phyloP scores from a whole-genome alignment of 2,329 filamentous ascomycete genomes.

The Cyclaneusma minus region DNA sequence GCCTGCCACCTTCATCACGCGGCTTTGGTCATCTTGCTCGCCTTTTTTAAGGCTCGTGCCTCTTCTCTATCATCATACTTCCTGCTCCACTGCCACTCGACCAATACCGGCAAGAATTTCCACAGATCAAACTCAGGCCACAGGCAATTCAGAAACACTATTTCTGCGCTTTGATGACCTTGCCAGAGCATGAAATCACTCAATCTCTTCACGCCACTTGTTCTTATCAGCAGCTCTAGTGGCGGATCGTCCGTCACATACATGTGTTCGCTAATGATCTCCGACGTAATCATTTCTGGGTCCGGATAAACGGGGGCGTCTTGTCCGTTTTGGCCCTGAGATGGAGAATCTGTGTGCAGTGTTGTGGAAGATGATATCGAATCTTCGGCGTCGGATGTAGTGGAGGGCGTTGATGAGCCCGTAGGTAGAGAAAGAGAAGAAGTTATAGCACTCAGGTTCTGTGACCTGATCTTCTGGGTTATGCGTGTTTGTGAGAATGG shows the following conservation, averaged over 20 bases:
- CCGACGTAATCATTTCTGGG: conserved; percentile 72
- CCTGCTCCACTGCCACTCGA: conserved; percentile 67
- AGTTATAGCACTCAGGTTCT: conserved; percentile 27
- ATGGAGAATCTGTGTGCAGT: conserved; percentile 16
- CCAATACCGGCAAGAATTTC: conserved; percentile 79
- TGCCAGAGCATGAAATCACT: conserved; percentile 99
- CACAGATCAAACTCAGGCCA: conserved; percentile 96
- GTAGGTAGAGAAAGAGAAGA: conserved; percentile 19
- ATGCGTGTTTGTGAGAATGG: conserved; percentile 83
- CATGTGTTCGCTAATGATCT: conserved; percentile 72
- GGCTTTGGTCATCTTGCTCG: no score
- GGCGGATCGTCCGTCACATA: conserved; percentile 79
- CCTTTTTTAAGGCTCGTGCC: no score
- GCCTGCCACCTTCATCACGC: no score
- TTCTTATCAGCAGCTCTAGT: conserved; percentile 79
- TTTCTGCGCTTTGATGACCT: conserved; percentile 79
- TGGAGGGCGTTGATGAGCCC: conserved; percentile 28
- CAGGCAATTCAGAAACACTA: conserved; percentile 80
- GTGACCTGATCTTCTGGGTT: conserved; percentile 66
- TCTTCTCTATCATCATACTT: conserved; percentile 18
- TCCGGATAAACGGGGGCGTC: conserved; percentile 40
- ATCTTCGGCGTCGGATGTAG: conserved; percentile 25
- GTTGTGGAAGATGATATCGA: conserved; percentile 47
- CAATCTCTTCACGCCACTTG: conserved; percentile 79
- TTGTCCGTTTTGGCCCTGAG: conserved; percentile 13